These are phyloP conservation scores for Candida ortonii DNA, from an alignment of 805 yeast genomes.

Conservation along the genomic window DNA sequence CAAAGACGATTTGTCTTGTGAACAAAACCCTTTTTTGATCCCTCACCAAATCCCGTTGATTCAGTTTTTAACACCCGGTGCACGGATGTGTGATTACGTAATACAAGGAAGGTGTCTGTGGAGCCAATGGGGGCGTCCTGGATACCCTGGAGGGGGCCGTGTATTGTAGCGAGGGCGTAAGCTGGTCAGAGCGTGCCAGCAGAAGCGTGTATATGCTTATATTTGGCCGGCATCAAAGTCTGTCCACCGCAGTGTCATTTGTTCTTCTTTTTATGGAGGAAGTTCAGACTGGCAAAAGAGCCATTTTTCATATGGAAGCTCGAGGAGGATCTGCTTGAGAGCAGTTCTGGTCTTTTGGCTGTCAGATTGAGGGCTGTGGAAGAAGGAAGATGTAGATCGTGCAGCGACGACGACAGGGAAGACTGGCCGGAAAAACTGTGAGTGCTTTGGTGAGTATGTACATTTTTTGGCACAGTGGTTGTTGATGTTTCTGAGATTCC, in stretches of 20 bases:
- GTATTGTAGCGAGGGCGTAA: no score
- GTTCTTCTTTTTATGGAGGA: conserved; percentile 22
- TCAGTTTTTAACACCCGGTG: conserved; percentile 19
- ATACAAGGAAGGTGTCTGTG: no score
- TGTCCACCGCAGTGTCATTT: no score
- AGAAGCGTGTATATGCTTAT: no score
- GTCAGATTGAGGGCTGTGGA: conserved; percentile 2
- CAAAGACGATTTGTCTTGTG: conserved; percentile 2
- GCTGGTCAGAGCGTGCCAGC: no score
- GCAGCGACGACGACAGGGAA: conserved; percentile 2
- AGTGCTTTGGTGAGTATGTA: conserved; percentile 8
- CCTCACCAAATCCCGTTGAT: conserved; percentile 12
- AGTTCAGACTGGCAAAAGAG: conserved; percentile 24
- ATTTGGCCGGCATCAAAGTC: no score
- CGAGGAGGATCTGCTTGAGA: conserved; percentile 17
- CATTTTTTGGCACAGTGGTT: conserved; percentile 10
- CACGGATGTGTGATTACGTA: conserved; percentile 1
- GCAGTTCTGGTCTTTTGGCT: conserved; percentile 19
- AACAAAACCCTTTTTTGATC: conserved; percentile 10
- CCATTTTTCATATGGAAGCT: conserved; percentile 23
- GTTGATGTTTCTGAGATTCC: conserved; percentile 1
- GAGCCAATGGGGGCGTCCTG: no score
- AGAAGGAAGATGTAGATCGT: conserved; percentile 2
- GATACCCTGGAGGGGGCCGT: no score
- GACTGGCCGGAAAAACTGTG: conserved; percentile 4